Conservation (phyloP, 345 rosid genomes). For the Murraya koenigii region DNA sequence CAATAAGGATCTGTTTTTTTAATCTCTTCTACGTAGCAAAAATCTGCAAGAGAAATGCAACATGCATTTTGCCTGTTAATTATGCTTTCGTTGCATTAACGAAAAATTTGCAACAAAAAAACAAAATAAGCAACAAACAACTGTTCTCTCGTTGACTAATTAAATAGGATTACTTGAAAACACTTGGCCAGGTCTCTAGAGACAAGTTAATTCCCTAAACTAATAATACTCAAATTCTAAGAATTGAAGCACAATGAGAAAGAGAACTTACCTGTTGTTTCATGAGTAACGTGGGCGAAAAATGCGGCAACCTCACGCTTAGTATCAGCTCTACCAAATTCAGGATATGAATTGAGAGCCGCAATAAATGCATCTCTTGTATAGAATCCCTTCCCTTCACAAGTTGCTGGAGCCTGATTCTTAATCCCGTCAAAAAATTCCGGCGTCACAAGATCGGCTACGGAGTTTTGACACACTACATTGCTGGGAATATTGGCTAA, state of each 20-base stretch:
- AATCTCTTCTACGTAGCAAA: slow-evolving; percentile 59
- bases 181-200: no score
- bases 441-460: background rate
- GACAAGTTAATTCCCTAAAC: no score
- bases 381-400: background rate
- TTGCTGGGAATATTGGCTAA: background rate
- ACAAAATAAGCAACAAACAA: no score
- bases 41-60: slow-evolving; percentile 28
- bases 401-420: background rate
- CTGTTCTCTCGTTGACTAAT: no score
- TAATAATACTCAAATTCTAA: no score
- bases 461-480: background rate
- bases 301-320: slow-evolving; percentile 53
- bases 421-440: background rate
- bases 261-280: slow-evolving; percentile 38
- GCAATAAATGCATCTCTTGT: background rate
- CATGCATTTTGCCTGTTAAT: no score
- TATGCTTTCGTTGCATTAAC: no score
- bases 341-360: slow-evolving; percentile 25
- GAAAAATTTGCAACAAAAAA: no score
- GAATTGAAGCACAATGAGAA: background rate
- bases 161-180: no score
- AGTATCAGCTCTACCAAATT: slow-evolving; percentile 35
- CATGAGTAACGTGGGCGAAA: slow-evolving; percentile 55
- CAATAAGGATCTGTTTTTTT: slow-evolving; percentile 45